Conservation (phyloP, 208 protist genomes). For the Phytomonas serpens region DNA sequence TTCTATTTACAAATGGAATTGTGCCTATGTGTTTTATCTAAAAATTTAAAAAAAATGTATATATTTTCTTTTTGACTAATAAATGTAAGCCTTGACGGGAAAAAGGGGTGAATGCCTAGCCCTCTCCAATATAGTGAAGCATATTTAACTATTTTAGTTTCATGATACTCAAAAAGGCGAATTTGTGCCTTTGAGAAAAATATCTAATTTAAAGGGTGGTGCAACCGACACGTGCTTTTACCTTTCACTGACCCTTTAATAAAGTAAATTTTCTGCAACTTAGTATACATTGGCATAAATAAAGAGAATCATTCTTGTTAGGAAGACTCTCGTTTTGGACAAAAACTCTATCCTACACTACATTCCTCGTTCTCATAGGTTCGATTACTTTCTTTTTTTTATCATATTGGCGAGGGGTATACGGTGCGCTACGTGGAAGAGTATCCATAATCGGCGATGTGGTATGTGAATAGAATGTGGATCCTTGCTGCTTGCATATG, state of each 20-base stretch:
- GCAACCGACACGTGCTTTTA: background rate
- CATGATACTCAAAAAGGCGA: background rate
- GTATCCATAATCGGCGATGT: background rate
- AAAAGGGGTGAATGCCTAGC: background rate
- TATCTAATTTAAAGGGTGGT: background rate
- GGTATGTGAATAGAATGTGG: background rate
- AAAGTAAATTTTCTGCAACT: background rate
- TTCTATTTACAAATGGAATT: background rate
- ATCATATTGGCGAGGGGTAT: no score
- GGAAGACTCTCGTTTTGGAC: background rate
- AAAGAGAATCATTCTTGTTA: background rate
- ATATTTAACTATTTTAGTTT: background rate
- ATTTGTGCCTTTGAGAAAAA: background rate
- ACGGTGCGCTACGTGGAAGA: background rate
- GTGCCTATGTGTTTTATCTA: background rate
- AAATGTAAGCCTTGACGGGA: background rate
- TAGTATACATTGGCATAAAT: background rate
- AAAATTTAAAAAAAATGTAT: background rate
- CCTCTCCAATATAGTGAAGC: background rate
- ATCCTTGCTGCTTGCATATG: background rate
- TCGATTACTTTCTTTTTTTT: background rate
- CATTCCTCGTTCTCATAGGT: background rate
- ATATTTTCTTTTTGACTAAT: background rate
- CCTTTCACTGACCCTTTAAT: background rate
- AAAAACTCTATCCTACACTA: background rate